Conservation (phyloP, 352 stramenopile species). For the Plasmopara viticola region DNA sequence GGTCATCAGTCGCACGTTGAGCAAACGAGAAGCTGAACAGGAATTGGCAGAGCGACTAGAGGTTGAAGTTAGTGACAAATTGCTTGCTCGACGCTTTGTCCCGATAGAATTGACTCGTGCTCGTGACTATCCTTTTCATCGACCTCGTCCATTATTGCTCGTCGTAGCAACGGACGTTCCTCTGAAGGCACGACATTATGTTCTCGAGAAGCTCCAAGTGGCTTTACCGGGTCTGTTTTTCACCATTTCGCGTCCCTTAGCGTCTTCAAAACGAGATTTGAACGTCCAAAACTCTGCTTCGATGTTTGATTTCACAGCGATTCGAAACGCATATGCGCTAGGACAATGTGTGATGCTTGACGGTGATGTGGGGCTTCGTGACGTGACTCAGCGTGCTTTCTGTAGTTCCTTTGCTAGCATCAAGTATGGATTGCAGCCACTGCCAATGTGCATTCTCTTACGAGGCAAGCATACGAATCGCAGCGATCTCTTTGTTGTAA, state of each 20-base stretch:
- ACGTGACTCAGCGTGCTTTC: conserved; percentile 51
- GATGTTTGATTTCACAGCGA: conserved; percentile 29
- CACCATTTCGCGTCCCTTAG: conserved; percentile 40
- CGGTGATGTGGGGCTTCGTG: conserved; percentile 64
- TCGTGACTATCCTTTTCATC: conserved; percentile 23
- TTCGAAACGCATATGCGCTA: conserved; percentile 32
- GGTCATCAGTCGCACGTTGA: conserved; percentile 28
- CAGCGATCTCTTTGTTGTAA: conserved; percentile 17
- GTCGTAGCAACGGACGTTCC: conserved; percentile 69
- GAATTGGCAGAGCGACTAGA: conserved; percentile 34
- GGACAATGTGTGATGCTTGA: conserved; percentile 70
- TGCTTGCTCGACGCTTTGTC: conserved; percentile 52
- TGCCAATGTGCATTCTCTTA: conserved; percentile 59
- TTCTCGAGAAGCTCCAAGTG: conserved; percentile 37
- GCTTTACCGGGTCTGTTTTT: conserved; percentile 71
- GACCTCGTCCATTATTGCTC: conserved; percentile 54
- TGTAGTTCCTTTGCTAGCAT: conserved; percentile 51
- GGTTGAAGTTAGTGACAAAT: conserved; percentile 32
- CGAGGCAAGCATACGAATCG: conserved; percentile 45
- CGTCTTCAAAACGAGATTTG: conserved; percentile 6
- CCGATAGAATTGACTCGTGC: conserved; percentile 36
- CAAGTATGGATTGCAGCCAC: conserved; percentile 56
- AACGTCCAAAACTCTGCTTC: conserved; percentile 2
- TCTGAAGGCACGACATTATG: conserved; percentile 16
- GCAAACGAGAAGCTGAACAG: conserved; percentile 37